Percentiles rank a stretch among this genome's conserved stretches.
Evolutionary conservation across 2,329 filamentous ascomycete species (phyloP).

Genomic region (Colletotrichum sp.): DNA sequence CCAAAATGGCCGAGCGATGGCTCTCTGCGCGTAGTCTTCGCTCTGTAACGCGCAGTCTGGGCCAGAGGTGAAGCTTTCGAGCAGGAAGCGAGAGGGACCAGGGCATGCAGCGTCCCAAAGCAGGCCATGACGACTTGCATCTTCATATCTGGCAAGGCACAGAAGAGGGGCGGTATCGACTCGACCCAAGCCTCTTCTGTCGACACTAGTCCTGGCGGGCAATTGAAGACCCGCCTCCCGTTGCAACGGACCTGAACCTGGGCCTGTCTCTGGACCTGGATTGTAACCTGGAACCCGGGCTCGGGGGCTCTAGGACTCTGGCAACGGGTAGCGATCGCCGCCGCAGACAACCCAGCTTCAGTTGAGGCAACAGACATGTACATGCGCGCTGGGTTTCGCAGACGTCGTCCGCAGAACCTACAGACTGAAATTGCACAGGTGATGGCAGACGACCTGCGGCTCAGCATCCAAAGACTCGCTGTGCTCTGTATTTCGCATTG

Average conservation of each 20-base stretch:
- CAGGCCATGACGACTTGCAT: conserved; percentile 6
- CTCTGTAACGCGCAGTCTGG: not conserved
- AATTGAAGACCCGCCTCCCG: conserved; percentile 17
- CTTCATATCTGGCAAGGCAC: not conserved
- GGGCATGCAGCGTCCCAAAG: not conserved
- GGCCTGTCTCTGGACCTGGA: not conserved
- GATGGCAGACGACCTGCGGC: not conserved
- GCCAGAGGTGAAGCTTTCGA: not conserved
- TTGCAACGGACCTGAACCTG: not conserved
- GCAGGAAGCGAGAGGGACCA: not conserved
- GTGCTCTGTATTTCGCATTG: not conserved
- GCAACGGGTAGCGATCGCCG: conserved; percentile 16
- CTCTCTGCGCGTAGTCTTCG: not conserved
- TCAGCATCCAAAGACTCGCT: not conserved
- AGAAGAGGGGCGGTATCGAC: not conserved
- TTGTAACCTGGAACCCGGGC: conserved; percentile 18
- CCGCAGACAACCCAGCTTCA: conserved; percentile 4
- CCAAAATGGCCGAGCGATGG: not conserved
- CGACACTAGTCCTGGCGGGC: conserved; percentile 9
- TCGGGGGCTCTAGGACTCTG: not conserved
- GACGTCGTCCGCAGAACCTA: not conserved
- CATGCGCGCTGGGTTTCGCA: not conserved
- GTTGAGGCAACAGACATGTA: not conserved
- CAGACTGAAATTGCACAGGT: not conserved
- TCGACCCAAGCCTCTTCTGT: conserved; percentile 7